Evolutionary conservation across 352 stramenopile species (phyloP).

Genomic region (Globisporangium solare): DNA sequence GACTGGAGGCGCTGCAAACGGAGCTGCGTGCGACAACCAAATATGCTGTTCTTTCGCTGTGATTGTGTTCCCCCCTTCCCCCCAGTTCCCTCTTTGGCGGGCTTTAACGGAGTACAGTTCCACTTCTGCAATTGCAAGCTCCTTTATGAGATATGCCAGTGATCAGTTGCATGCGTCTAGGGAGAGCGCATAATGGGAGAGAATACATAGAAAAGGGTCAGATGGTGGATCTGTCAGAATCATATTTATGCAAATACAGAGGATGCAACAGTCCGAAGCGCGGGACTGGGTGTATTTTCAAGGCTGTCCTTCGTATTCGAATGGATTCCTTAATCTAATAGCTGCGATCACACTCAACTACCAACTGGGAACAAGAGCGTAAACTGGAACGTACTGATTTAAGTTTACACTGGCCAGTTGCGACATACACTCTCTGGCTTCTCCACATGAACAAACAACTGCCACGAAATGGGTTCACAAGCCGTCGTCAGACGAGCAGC

Average conservation of each 20-base stretch:
- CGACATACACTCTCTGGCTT: too few species aligned
- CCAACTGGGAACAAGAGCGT: not conserved
- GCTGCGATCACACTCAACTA: not conserved
- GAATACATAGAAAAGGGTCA: not conserved
- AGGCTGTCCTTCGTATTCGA: not conserved
- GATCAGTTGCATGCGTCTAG: not conserved
- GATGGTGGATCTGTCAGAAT: not conserved
- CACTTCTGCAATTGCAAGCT: not conserved
- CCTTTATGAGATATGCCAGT: not conserved
- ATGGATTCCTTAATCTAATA: not conserved
- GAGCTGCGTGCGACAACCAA: not conserved
- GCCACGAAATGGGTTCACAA: too few species aligned
- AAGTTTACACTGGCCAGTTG: not conserved
- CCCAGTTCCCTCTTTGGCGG: not conserved
- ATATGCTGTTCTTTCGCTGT: not conserved
- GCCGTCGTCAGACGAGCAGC: not conserved
- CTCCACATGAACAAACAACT: too few species aligned
- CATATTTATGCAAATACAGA: not conserved
- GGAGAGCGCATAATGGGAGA: not conserved
- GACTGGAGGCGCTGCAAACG: not conserved
- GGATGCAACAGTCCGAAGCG: not conserved
- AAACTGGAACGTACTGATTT: conserved; percentile 1
- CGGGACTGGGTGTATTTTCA: not conserved
- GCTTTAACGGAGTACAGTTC: not conserved
- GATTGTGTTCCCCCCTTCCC: not conserved